A percentile compares a stretch with the other conserved stretches of the same genome.
These are phyloP conservation scores for Ganoderma lingzhi DNA, from an alignment of 1,284 basidiomycete species.

Conservation along the genomic window DNA sequence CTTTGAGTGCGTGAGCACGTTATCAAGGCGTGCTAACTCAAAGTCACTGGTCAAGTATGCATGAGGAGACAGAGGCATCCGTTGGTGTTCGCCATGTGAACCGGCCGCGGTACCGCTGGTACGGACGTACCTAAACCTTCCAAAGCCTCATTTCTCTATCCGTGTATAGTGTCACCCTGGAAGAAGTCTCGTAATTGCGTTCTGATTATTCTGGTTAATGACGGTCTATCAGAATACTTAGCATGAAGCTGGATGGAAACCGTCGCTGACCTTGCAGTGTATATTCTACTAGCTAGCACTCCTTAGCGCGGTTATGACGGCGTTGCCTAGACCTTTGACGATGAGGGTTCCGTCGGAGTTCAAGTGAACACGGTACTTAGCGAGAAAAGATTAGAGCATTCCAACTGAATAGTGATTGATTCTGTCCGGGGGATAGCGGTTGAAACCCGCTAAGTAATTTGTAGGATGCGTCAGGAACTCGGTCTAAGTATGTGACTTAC, in stretches of 20 bases:
- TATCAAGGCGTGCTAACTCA: background rate
- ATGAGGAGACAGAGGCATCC: background rate
- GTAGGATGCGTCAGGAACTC: background rate
- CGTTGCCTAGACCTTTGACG: constrained; percentile 1
- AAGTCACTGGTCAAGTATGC: background rate
- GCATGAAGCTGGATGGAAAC: background rate
- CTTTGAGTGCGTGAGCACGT: background rate
- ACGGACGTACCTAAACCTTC: background rate
- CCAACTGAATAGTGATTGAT: background rate
- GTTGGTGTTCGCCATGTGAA: background rate
- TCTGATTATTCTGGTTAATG: background rate
- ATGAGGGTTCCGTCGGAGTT: background rate
- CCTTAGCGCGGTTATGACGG: background rate
- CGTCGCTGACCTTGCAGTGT: background rate
- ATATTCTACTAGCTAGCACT: background rate
- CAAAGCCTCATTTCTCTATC: background rate
- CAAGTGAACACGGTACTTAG: background rate
- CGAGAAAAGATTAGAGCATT: background rate
- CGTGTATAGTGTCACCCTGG: background rate
- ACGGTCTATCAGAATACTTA: background rate
- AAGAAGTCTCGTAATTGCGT: background rate
- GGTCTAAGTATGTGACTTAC: too few relatives aligned
- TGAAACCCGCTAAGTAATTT: background rate
- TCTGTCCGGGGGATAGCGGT: background rate
- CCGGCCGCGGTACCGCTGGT: background rate